These are phyloP conservation scores for Pyrenochaeta sp. DNA, from an alignment of 2,329 filamentous ascomycete genomes.

Conservation along the genomic window DNA sequence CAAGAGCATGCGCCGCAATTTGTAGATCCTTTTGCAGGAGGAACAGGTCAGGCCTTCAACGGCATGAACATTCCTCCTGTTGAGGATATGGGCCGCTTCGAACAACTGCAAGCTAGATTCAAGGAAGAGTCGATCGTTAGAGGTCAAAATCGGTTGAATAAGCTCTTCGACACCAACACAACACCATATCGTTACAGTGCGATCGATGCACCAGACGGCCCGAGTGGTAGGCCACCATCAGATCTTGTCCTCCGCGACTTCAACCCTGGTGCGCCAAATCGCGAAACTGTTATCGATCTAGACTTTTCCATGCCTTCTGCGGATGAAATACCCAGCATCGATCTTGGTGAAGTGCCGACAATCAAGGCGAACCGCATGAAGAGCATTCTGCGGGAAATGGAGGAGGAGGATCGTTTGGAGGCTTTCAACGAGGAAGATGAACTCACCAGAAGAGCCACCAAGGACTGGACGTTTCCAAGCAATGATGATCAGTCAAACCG, in stretches of 20 bases:
- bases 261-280: slow-evolving; percentile 51
- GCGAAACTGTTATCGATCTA: slow-evolving; percentile 64
- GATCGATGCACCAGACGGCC: slow-evolving; percentile 53
- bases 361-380: slow-evolving; percentile 63
- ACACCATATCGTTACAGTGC: slow-evolving; percentile 66
- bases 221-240: slow-evolving; percentile 56
- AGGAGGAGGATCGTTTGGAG: slow-evolving; percentile 49
- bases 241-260: slow-evolving; percentile 62
- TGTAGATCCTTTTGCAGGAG: slow-evolving; percentile 54
- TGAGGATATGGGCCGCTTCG: slow-evolving; percentile 40
- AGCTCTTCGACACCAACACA: slow-evolving; percentile 63
- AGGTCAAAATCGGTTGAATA: slow-evolving; percentile 63
- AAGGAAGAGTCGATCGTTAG: slow-evolving; percentile 65
- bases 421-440: slow-evolving; percentile 35
- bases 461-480: slow-evolving; percentile 64
- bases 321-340: slow-evolving; percentile 50
- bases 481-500: slow-evolving; percentile 50
- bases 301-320: slow-evolving; percentile 58
- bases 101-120: slow-evolving; percentile 57
- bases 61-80: slow-evolving; percentile 50
- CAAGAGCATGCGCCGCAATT: slow-evolving; percentile 50
- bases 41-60: slow-evolving; percentile 25
- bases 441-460: slow-evolving; percentile 51
- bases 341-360: slow-evolving; percentile 60
- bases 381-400: slow-evolving; percentile 53